Base-by-base conservation (phyloP, 2,329 filamentous ascomycete species). In the Aspergillus terreus region DNA sequence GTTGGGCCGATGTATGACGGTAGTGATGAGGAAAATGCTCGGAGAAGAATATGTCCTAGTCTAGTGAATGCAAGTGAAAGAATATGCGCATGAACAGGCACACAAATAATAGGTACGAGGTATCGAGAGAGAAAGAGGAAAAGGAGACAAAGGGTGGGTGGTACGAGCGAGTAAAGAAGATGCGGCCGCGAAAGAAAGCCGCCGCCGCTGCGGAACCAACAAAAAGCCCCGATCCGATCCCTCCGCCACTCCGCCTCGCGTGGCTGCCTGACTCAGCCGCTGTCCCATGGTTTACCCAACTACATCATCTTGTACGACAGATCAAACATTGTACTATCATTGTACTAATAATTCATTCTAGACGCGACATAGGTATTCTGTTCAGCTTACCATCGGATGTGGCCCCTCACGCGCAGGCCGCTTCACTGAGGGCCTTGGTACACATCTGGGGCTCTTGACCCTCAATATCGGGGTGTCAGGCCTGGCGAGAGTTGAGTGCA, bases 181-280 rank as follows among this genome's bases (percentile, higher is more conserved):
- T 19, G 19, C 15, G 6, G 17, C 40, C 4, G 35, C 35, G 35
- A 38, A 38, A 38, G 35, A 30, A 30, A 30, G 27, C 27, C 27
- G 27, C 25, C 25, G 40, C 44, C 48, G 40, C 42, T 23, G 38
- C 48, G 27, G 46, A 40, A 23, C 45, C 23, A 53, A 50, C 38
- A 53, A 55, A 23, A 35, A 41, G 7, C 15, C 35, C 35, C 35
- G 14, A n/a, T 38, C 44, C 49, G 46, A 57, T 56, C 35, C 35
- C 47, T 44, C 53, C 50, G 56, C 54, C 56, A 58, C 54, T 52
- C 44, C 49, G 52, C 51, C 43, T 44, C 47, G 21, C 40, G 44
- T 45, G 42, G 35, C 12, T 17, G 35, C 12, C 35, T 17, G 40
- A 12, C 45, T 45, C 27, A 48, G 41, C 46, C 46, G 15, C 46